Conservation (phyloP, 148 eudicot species). For the Oxyria digyna region DNA sequence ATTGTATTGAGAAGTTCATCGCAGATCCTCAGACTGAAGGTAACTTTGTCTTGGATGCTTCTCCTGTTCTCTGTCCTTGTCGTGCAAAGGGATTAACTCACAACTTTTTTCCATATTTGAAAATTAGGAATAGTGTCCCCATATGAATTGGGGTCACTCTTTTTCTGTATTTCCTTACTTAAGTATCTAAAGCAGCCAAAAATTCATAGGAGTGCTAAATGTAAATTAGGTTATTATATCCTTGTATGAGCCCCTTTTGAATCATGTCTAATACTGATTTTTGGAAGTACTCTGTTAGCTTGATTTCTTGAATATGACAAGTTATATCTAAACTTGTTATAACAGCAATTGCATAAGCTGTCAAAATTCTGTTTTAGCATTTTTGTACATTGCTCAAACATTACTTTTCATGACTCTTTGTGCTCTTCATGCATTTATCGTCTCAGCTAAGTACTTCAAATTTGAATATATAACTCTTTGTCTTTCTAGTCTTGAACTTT, state of each 20-base stretch:
- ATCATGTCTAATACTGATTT: neutral
- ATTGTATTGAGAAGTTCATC: slow-evolving; percentile 87
- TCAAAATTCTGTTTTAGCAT: neutral
- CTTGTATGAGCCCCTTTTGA: neutral
- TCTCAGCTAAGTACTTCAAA: neutral
- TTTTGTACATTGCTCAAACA: neutral
- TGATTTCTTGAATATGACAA: neutral
- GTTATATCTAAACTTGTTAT: neutral
- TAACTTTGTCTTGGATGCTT: slow-evolving; percentile 9
- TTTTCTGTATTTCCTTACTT: neutral
- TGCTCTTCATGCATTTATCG: neutral
- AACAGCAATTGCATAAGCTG: neutral
- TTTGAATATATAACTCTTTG: neutral
- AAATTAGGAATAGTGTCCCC: neutral
- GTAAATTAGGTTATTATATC: neutral
- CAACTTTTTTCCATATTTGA: neutral
- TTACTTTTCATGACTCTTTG: neutral
- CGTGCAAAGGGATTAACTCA: neutral
- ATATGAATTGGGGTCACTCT: neutral
- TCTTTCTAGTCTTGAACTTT: neutral
- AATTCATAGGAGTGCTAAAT: neutral
- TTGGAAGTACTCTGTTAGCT: neutral
- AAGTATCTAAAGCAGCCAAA: neutral
- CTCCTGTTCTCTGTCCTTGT: neutral
- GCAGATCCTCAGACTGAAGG: slow-evolving; percentile 99